Base-by-base conservation (phyloP, 805 yeast species). In the Limtongozyma cylindracea region DNA sequence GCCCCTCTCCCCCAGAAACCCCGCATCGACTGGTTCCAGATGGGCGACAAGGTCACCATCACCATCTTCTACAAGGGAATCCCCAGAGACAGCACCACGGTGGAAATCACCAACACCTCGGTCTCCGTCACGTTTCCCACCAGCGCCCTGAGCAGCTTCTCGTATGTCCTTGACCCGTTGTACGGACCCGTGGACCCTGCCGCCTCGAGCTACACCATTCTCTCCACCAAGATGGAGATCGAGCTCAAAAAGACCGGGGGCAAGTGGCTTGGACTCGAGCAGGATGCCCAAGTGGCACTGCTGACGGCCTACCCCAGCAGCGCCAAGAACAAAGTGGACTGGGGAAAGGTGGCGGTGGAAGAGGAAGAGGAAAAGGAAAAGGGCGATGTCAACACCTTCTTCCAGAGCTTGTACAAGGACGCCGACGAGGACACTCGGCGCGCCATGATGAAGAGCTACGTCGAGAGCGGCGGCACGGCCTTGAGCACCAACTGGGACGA, bases 371-470 rank as follows among this genome's bases (percentile, higher is more conserved):
- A 43, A 1, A 56, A 48, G 8, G 52, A 50, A 9, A 61, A 56
- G 12, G 62, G 64, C 3, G 63, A 65, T 27, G n/a, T n/a, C n/a
- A 6, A 5, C 6, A 67, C 54, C 1, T 82, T 88, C 34, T 88
- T 88, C 47, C 60, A 64, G 32, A 54, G 64, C 29, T 37, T 88
- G 8, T 88, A 72, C 45, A 56, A 57, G 13, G 67, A 59, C 30
- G 84, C 91, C 0, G 91, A 80, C 38, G 88, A 73, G 6, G 94
- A 88, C 34, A 70, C 91, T 1, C 53, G 53, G 31, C 54, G 91
- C 23, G 99, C 99, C 2, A 88, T 88, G 96, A 72, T 77, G 91
- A 88, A 88, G 47, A 76, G 93, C 23, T 88, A 61, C 35, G 54
- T 64, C n/a, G 94, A 88, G 44, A 74, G 92, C 32, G 72, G 74